Percentiles rank a stretch among this genome's conserved stretches.
Evolutionary conservation across 202 grass and related monocot species (phyloP).

Genomic region (Schoenoplectus triqueter): DNA sequence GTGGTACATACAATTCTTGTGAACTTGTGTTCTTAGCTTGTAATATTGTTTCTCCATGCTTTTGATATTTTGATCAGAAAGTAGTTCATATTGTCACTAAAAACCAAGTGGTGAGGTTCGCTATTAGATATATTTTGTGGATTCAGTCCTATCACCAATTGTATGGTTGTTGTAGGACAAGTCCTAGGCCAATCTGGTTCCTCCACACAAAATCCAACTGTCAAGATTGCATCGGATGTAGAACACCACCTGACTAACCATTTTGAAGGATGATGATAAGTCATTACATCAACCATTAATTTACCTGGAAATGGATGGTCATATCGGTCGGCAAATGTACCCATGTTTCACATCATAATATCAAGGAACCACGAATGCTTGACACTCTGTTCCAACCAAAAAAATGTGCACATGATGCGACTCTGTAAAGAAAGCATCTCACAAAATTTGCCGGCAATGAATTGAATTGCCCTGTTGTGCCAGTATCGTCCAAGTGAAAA

Average conservation of each 20-base stretch:
- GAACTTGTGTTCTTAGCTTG: no score
- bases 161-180: no score
- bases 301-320: neutral
- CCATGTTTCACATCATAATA: neutral
- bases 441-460: neutral
- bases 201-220: neutral
- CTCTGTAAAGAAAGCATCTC: neutral
- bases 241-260: neutral
- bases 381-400: neutral
- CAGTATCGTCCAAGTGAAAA: neutral
- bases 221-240: neutral
- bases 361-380: neutral
- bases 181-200: neutral
- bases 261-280: neutral
- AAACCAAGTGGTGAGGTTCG: no score
- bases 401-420: neutral
- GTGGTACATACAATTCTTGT: no score
- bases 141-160: no score
- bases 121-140: no score
- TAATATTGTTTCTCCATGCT: no score
- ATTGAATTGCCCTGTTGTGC: neutral
- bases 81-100: no score
- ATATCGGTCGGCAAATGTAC: neutral
- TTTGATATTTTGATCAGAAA: no score
- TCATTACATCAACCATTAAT: neutral